phyloP scores from a whole-genome alignment of 768 basidiomycete genomes.

The Hortiboletus flavorubellus region DNA sequence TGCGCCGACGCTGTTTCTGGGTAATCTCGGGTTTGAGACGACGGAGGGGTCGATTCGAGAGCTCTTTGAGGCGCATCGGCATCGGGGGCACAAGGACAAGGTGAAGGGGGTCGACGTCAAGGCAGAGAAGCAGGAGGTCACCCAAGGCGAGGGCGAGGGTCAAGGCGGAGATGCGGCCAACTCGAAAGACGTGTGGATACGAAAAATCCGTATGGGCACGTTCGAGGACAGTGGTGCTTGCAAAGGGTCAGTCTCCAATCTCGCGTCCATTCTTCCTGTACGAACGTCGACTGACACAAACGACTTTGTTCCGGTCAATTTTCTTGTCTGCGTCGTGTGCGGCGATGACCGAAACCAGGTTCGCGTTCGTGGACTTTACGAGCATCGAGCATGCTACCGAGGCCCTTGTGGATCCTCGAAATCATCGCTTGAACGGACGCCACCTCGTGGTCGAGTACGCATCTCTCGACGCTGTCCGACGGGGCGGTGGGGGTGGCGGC shows the following conservation, averaged over 20 bases:
- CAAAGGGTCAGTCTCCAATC: conserved; percentile 70
- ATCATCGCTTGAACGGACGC: conserved; percentile 80
- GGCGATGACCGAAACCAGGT: conserved; percentile 44
- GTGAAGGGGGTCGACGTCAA: conserved; percentile 32
- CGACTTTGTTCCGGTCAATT: neutral
- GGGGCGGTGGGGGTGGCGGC: conserved; percentile 48
- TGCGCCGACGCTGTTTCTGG: conserved; percentile 85
- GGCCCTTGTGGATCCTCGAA: conserved; percentile 78
- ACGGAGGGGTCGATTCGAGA: conserved; percentile 73
- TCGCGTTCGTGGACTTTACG: conserved; percentile 92
- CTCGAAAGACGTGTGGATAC: conserved; percentile 50
- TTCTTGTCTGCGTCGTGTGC: neutral
- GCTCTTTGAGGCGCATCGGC: conserved; percentile 63
- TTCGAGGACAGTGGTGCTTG: conserved; percentile 95
- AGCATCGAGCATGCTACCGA: conserved; percentile 74
- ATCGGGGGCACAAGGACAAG: conserved; percentile 31
- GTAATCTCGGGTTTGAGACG: conserved; percentile 90
- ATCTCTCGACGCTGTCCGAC: conserved; percentile 81
- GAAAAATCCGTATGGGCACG: conserved; percentile 89
- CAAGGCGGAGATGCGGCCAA: neutral
- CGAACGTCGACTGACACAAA: neutral
- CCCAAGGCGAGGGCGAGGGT: neutral
- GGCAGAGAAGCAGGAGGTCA: conserved; percentile 22
- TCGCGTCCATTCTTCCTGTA: conserved; percentile 3
- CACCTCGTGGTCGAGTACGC: conserved; percentile 87